phyloP scores from a whole-genome alignment of 352 stramenopile species.

The Globisporangium canariense region DNA sequence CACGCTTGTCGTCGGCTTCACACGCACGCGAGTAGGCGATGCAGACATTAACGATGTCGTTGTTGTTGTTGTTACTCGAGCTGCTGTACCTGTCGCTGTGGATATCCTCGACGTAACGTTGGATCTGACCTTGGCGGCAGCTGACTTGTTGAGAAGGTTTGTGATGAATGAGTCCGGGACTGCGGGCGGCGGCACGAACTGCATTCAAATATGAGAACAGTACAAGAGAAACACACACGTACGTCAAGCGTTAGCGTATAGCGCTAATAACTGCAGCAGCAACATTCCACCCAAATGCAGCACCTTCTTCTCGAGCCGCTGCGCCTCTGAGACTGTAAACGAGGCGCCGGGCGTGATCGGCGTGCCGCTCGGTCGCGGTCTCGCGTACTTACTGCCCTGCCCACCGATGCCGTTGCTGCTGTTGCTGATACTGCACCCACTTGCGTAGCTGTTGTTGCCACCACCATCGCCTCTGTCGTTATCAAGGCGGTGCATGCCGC shows the following conservation, averaged over 20 bases:
- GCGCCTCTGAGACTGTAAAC: constrained; percentile 3
- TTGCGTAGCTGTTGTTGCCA: background rate
- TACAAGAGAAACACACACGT: background rate
- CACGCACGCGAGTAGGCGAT: background rate
- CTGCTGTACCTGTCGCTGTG: background rate
- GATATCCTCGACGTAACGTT: background rate
- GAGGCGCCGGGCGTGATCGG: constrained; percentile 15
- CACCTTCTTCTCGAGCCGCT: constrained; percentile 14
- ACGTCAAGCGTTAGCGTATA: background rate
- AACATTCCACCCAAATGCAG: background rate
- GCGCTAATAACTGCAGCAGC: background rate
- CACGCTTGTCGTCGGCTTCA: constrained; percentile 5
- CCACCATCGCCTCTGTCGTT: background rate
- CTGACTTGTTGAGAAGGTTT: background rate
- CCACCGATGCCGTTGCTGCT: background rate
- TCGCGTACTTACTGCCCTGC: constrained; percentile 10
- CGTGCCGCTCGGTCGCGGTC: constrained; percentile 12
- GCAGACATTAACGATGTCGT: background rate
- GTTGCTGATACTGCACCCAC: background rate
- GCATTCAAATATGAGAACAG: background rate
- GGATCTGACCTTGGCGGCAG: background rate
- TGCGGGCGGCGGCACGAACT: constrained; percentile 7
- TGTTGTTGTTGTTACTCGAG: background rate
- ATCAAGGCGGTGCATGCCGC: background rate
- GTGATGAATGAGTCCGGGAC: background rate